Conservation (phyloP, 257 asterid genomes). For the Primulina eburnea region DNA sequence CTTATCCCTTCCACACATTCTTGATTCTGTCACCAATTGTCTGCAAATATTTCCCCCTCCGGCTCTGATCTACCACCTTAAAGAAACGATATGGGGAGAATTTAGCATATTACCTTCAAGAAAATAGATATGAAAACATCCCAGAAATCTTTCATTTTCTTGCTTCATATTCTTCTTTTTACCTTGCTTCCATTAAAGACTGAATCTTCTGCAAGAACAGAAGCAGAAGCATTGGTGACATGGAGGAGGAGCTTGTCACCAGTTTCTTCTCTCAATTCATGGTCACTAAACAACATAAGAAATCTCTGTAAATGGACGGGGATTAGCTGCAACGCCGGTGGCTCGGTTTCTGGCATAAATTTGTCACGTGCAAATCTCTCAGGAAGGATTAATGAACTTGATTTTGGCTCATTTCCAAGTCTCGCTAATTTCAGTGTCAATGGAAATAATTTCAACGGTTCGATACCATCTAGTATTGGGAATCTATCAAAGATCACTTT, state of each 20-base stretch:
- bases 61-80: constrained; percentile 3
- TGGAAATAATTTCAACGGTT: constrained; percentile 48
- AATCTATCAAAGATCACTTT: constrained; percentile 40
- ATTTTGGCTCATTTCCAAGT: constrained; percentile 44
- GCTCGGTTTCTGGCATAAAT: constrained; percentile 43
- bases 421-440: constrained; percentile 41
- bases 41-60: not conserved
- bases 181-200: constrained; percentile 29
- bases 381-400: constrained; percentile 42
- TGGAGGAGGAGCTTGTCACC: constrained; percentile 53
- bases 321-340: constrained; percentile 42
- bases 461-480: constrained; percentile 63
- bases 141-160: constrained; percentile 21
- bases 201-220: constrained; percentile 45
- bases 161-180: constrained; percentile 28
- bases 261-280: constrained; percentile 41
- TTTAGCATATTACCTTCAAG: constrained; percentile 10
- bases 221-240: constrained; percentile 56
- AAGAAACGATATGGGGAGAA: constrained; percentile 30
- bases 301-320: constrained; percentile 69
- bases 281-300: constrained; percentile 49
- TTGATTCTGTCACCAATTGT: no score
- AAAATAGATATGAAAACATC: constrained; percentile 34
- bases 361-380: constrained; percentile 37
- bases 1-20: not conserved